Evolutionary conservation across 1,284 basidiomycete species (phyloP), one percentile per base, ranked within the genome.

Genomic region (Ustilago lituana): DNA sequence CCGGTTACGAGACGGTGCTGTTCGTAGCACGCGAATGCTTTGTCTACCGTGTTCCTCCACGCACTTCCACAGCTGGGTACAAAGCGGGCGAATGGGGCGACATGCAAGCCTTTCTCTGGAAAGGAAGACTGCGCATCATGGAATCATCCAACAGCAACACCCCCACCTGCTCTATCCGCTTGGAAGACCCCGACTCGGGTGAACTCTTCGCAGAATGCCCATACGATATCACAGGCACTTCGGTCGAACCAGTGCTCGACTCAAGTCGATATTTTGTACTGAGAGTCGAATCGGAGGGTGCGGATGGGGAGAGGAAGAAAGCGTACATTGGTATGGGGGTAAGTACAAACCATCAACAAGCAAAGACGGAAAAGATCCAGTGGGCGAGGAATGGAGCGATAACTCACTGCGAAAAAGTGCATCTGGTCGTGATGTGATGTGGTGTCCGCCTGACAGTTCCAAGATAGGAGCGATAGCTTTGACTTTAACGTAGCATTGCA

Each of bases 251-350:
- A 7, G 94, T 98, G 6, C 86, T 98, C 23, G 95, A 99, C 83
- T 95, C 92, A 0, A 94, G 92, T 9, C 88, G 95, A 43, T 98
- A 98, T 83, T 97, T 97, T 82, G 94, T 97, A 6, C 85, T 98
- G 26, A 87, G 93, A 49, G 90, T 97, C 2, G 94, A 84, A 83
- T 65, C 58, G 9, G 53, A 69, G 12, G 62, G 40, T 52, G 76
- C 76, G 14, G 55, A 63, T 71, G 66, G 74, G 50, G 36, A 67
- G 65, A 68, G 60, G 54, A 75, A 74, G 37, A 66, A 63, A 40
- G 78, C 79, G 5, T 79, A 73, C 53, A 80, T 80, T 27, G 79
- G 79, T 5, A 73, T 81, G 61, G 79, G 78, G n/a, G 77, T 78
- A 52, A 59, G 77, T 77, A 24, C 5, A n/a, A n/a, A n/a, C n/a